A percentile compares a stretch with the other conserved stretches of the same genome.
Evolutionary conservation across 1,284 basidiomycete genomes (phyloP).

Genomic region (Ceratobasidium sp.): DNA sequence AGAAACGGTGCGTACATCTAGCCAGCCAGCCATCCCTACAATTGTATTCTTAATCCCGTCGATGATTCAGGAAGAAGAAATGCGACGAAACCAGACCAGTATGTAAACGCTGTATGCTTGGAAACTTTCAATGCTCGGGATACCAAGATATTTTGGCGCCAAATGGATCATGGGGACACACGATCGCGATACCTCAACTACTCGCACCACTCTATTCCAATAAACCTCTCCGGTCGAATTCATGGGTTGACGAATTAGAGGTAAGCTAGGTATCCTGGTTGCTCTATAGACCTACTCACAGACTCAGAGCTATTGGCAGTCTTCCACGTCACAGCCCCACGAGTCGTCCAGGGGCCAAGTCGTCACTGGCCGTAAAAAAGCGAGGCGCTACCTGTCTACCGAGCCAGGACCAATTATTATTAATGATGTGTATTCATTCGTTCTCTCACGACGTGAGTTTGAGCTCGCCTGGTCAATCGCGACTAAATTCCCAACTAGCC

Average conservation of each 20-base stretch:
- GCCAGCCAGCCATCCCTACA: neutral
- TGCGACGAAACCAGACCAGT: constrained; percentile 17
- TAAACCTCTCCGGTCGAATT: too few relatives aligned
- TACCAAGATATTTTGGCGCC: neutral
- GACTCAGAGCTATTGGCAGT: neutral
- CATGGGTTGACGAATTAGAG: too few relatives aligned
- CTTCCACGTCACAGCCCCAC: neutral
- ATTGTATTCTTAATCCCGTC: neutral
- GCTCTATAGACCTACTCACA: too few relatives aligned
- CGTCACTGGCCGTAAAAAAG: neutral
- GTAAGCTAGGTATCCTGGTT: neutral
- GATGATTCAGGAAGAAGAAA: neutral
- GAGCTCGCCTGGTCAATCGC: too few relatives aligned
- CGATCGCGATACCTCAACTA: neutral
- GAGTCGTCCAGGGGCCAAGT: neutral
- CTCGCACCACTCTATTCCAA: too few relatives aligned
- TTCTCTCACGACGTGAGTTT: constrained; percentile 10
- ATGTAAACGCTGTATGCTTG: neutral
- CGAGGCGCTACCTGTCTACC: neutral
- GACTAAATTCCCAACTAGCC: too few relatives aligned
- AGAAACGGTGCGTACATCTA: constrained; percentile 3
- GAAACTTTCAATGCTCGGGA: constrained; percentile 2
- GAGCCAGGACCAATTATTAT: neutral
- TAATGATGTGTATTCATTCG: neutral
- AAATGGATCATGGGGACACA: neutral